A percentile compares a stretch with the other conserved stretches of the same genome.
These are phyloP conservation scores for Candida ortonii DNA, from an alignment of 805 yeast species.

Conservation along the genomic window DNA sequence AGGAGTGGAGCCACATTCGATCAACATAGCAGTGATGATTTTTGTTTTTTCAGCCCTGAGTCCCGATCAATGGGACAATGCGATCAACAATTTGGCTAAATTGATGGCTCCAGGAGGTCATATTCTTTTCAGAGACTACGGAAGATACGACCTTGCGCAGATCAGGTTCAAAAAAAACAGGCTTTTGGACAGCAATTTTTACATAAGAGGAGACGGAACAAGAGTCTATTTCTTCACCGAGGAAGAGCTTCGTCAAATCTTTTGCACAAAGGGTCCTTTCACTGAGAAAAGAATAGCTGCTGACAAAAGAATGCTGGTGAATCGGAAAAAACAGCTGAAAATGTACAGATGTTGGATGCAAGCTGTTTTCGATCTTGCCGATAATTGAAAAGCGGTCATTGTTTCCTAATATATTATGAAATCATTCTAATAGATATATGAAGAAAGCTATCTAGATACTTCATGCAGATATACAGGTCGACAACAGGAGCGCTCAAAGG, in stretches of 20 bases:
- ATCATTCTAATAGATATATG: conserved; percentile 49
- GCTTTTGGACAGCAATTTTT: conserved; percentile 85
- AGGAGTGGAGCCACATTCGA: conserved; percentile 73
- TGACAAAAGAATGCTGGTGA: conserved; percentile 86
- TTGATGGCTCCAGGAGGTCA: conserved; percentile 91
- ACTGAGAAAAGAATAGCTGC: conserved; percentile 76
- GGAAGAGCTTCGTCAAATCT: conserved; percentile 78
- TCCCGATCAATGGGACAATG: conserved; percentile 87
- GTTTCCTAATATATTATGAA: conserved; percentile 8
- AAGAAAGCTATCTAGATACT: conserved; percentile 63
- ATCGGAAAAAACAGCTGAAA: conserved; percentile 85
- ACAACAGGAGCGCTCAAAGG: conserved; percentile 43
- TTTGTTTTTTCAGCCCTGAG: conserved; percentile 91
- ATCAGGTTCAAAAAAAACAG: conserved; percentile 88
- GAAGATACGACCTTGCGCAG: conserved; percentile 94
- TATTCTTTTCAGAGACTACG: conserved; percentile 88
- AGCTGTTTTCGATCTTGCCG: conserved; percentile 64
- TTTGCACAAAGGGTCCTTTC: conserved; percentile 53
- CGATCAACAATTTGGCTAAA: conserved; percentile 65
- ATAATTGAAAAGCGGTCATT: not conserved
- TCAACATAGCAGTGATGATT: conserved; percentile 90
- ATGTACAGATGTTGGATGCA: conserved; percentile 98
- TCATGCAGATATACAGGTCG: conserved; percentile 43
- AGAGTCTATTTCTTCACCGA: conserved; percentile 96
- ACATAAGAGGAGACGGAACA: conserved; percentile 97